Evolutionary conservation across 768 basidiomycete genomes (phyloP).

Genomic region (Artomyces pyxidatus): DNA sequence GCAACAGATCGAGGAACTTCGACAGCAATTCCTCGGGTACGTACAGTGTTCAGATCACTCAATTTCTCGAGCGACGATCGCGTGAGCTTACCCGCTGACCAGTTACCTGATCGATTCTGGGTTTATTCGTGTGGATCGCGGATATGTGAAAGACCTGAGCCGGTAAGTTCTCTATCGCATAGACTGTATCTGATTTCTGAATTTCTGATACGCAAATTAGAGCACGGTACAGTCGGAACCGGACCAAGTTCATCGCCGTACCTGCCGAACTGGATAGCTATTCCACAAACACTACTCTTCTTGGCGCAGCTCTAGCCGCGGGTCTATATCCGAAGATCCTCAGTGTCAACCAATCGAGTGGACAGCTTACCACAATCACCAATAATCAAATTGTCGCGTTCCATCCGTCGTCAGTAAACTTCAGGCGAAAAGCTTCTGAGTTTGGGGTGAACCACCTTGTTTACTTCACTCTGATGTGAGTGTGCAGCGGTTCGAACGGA

Average conservation of each 20-base stretch:
- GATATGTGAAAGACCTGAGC: constrained; percentile 62
- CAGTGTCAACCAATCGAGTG: constrained; percentile 48
- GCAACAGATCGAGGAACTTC: constrained; percentile 92
- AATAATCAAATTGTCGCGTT: constrained; percentile 76
- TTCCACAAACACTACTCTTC: constrained; percentile 50
- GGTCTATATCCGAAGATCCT: constrained; percentile 91
- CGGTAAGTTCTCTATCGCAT: constrained; percentile 32
- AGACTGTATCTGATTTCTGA: background rate
- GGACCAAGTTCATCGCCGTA: constrained; percentile 66
- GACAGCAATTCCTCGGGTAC: constrained; percentile 55
- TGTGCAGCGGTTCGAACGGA: constrained; percentile 3
- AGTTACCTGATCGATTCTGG: constrained; percentile 86
- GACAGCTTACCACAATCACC: constrained; percentile 67
- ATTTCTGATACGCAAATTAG: constrained; percentile 37
- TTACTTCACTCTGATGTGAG: constrained; percentile 86
- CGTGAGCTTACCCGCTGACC: too few relatives aligned
- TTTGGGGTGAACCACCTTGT: constrained; percentile 67
- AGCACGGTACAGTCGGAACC: constrained; percentile 65
- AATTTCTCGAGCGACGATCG: too few relatives aligned
- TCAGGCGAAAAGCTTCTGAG: constrained; percentile 55
- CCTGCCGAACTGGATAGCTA: constrained; percentile 68
- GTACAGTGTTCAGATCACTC: constrained; percentile 6
- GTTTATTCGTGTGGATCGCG: constrained; percentile 64
- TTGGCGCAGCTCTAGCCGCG: constrained; percentile 78
- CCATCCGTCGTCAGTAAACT: constrained; percentile 92